These are phyloP conservation scores for Chamaecyparis obtusa DNA, from an alignment of 75 land plant genomes.

Conservation along the genomic window DNA sequence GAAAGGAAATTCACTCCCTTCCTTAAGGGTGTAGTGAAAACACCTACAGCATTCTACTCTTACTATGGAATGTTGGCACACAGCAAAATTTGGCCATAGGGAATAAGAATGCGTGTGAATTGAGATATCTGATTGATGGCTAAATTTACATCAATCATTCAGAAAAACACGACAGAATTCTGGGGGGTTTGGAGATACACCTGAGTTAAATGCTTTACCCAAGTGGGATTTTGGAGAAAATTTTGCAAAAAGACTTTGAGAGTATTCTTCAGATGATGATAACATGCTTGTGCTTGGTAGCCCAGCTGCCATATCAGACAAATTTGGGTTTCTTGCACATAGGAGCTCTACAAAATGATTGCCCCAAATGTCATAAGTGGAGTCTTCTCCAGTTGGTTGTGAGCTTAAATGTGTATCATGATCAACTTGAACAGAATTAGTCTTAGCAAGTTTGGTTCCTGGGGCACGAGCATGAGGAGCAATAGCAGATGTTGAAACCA, in stretches of 20 bases:
- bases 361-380: conserved; percentile 72
- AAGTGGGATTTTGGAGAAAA: conserved; percentile 38
- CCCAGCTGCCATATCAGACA: not conserved
- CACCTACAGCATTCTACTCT: not conserved
- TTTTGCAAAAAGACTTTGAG: conserved; percentile 53
- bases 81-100: conserved; percentile 10
- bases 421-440: conserved; percentile 6
- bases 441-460: conserved; percentile 24
- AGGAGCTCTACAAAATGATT: conserved; percentile 48
- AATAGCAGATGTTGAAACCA: conserved; percentile 26
- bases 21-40: not conserved
- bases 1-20: not conserved
- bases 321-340: conserved; percentile 16
- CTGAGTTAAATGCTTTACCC: conserved; percentile 7
- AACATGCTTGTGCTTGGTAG: conserved; percentile 14
- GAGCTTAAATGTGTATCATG: conserved; percentile 3
- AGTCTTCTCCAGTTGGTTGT: conserved; percentile 24
- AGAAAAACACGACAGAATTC: not conserved
- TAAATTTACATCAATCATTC: not conserved
- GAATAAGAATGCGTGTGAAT: not conserved
- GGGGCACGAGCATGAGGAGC: conserved; percentile 45
- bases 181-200: not conserved
- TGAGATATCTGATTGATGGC: not conserved
- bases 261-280: conserved; percentile 25
- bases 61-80: not conserved